Percentiles rank a stretch among this genome's conserved stretches.
These are phyloP conservation scores for Rubia balearica DNA, from an alignment of 305 asterid genomes.

Conservation along the genomic window DNA sequence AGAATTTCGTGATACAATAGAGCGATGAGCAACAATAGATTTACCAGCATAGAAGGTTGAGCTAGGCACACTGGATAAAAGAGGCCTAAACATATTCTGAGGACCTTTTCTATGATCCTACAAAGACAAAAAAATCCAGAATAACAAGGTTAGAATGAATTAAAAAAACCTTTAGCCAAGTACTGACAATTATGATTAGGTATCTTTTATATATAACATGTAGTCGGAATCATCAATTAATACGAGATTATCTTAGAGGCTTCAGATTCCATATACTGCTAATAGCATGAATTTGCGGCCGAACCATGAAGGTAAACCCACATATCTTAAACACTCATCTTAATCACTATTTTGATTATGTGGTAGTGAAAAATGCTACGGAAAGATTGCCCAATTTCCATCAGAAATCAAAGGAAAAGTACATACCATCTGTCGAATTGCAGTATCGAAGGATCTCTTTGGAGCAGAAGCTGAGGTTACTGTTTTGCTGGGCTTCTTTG, in stretches of 20 bases:
- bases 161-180: neutral
- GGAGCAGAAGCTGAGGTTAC: conserved; percentile 75
- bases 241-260: neutral
- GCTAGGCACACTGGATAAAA: conserved; percentile 91
- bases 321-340: neutral
- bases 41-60: conserved; percentile 70
- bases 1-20: conserved; percentile 61
- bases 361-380: neutral
- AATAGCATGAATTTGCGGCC: neutral
- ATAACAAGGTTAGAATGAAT: neutral
- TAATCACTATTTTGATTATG: neutral
- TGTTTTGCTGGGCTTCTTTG: conserved; percentile 56
- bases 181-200: neutral
- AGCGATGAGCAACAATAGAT: conserved; percentile 45
- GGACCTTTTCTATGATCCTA: conserved; percentile 77
- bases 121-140: conserved; percentile 4
- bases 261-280: neutral
- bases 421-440: conserved; percentile 76
- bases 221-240: neutral
- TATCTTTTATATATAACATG: neutral
- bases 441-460: conserved; percentile 84
- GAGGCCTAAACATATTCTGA: conserved; percentile 93
- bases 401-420: conserved; percentile 24
- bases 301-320: neutral
- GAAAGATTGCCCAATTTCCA: neutral